Base-by-base conservation (phyloP, 208 protist species). In the Leishmania amazonensis region DNA sequence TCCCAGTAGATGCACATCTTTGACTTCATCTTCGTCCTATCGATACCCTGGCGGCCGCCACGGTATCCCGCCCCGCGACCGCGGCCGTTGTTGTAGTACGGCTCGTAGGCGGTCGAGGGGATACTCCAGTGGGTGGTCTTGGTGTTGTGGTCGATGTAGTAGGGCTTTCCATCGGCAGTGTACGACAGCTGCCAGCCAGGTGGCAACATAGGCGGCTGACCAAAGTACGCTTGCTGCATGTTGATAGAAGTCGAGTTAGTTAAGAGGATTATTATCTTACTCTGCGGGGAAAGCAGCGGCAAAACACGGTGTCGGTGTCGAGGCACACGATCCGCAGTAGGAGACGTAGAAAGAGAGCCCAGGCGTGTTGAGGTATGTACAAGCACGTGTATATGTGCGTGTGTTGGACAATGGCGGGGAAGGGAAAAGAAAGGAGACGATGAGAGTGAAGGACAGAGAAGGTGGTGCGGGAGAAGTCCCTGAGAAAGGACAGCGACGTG, bases 1-100 rank as follows among this genome's bases (percentile, higher is more conserved):
- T 96, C 89, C 89, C 90, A 96, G 86, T 95, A 94, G 42, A 94
- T 94, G 85, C 93, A 96, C 90, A 96, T 94, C 85, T 96, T 96
- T 5, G 91, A 94, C 88, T 96, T 96, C 76, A 84, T 85, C 85
- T 96, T 96, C 42, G 87, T 78, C 68, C 88, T 87, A 79, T 96
- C 93, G 76, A 96, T 96, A 31, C 93, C 93, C 53, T 87, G 85
- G 68, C 88, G 88, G 47, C 85, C 83, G 42, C 81, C 81, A 54
- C 87, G 81, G 70, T 67, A 83, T 42, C 81, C 85, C 62, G 76
- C 83, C 42, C 89, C 83, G 19, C 84, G 79, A 58, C 87, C 83
- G 78, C 85, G 81, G 54, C 68, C 72, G 78, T 81, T 79, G 60
- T 57, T 76, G 83, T 84, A 78, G 77, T 87, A 86, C 81, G 81